phyloP scores from a whole-genome alignment of 805 yeast genomes.

The Blastobotrys mokoenaii region DNA sequence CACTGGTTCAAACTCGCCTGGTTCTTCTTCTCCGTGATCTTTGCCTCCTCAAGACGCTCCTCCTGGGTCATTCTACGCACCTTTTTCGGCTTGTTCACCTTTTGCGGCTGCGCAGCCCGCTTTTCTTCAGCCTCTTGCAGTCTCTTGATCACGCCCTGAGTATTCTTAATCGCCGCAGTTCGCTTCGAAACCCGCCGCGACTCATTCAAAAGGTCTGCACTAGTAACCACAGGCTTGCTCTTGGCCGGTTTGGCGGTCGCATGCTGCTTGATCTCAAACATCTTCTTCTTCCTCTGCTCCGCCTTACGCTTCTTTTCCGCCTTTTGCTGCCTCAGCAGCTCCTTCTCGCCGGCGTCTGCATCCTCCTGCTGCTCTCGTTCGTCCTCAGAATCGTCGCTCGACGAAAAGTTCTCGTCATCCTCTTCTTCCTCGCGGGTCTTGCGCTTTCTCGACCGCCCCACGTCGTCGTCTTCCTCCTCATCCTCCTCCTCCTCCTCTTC shows the following conservation, averaged over 20 bases:
- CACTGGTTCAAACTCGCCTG: slow-evolving; percentile 64
- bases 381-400: slow-evolving; percentile 36
- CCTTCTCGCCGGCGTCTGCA: slow-evolving; percentile 64
- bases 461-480: slow-evolving; percentile 12
- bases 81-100: slow-evolving; percentile 6
- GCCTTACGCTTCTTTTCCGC: slow-evolving; percentile 23
- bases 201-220: slow-evolving; percentile 41
- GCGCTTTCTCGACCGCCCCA: slow-evolving; percentile 5
- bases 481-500: slow-evolving; percentile 20
- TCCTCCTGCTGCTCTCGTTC: slow-evolving; percentile 45
- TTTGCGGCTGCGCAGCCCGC: slow-evolving; percentile 23
- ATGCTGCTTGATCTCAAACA: slow-evolving; percentile 28
- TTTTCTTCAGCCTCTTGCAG: slow-evolving; percentile 61
- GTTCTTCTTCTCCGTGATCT: slow-evolving; percentile 75
- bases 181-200: slow-evolving; percentile 70
- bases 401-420: slow-evolving; percentile 43
- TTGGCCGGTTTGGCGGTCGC: slow-evolving; percentile 17
- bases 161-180: slow-evolving; percentile 66
- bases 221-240: slow-evolving; percentile 25
- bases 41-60: slow-evolving; percentile 72
- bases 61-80: slow-evolving; percentile 49
- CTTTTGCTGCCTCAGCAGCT: slow-evolving; percentile 38
- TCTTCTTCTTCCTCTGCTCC: slow-evolving; percentile 25
- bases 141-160: slow-evolving; percentile 65
- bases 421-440: slow-evolving; percentile 15